phyloP scores from a whole-genome alignment of 371 early-diverging fungal species.

The Cokeromyces recurvatus region DNA sequence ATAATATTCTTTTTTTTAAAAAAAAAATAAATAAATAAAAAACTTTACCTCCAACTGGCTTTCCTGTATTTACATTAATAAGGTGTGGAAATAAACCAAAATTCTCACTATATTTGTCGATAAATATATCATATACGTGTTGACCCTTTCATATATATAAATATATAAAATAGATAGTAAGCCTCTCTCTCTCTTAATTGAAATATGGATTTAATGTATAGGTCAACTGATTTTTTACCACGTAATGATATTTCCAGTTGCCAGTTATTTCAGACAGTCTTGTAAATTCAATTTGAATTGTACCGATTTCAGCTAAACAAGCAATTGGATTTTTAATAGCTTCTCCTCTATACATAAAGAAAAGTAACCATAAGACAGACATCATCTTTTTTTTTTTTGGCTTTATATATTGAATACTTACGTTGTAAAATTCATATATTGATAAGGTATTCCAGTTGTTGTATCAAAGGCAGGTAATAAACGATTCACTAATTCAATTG shows the following conservation, averaged over 20 bases:
- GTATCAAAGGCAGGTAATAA: slow-evolving; percentile 56
- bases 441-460: slow-evolving; percentile 59
- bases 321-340: slow-evolving; percentile 24
- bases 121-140: slow-evolving; percentile 37
- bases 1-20: no score
- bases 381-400: no score
- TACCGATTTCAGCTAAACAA: slow-evolving; percentile 81
- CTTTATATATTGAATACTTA: no score
- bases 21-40: background rate
- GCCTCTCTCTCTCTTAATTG: background rate
- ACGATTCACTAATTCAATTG: slow-evolving; percentile 50
- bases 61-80: slow-evolving; percentile 31
- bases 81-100: slow-evolving; percentile 47
- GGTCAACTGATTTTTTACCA: no score
- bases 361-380: no score
- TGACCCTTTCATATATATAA: slow-evolving; percentile 29
- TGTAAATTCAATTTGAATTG: slow-evolving; percentile 84
- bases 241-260: slow-evolving; percentile 53
- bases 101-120: slow-evolving; percentile 9
- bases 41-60: slow-evolving; percentile 16
- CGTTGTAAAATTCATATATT: slow-evolving; percentile 35
- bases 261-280: slow-evolving; percentile 73
- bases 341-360: slow-evolving; percentile 20
- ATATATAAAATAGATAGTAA: background rate
- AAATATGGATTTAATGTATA: no score